These are phyloP conservation scores for Zasmidium citrigriseum DNA, from an alignment of 2,329 filamentous ascomycete genomes.

Conservation along the genomic window DNA sequence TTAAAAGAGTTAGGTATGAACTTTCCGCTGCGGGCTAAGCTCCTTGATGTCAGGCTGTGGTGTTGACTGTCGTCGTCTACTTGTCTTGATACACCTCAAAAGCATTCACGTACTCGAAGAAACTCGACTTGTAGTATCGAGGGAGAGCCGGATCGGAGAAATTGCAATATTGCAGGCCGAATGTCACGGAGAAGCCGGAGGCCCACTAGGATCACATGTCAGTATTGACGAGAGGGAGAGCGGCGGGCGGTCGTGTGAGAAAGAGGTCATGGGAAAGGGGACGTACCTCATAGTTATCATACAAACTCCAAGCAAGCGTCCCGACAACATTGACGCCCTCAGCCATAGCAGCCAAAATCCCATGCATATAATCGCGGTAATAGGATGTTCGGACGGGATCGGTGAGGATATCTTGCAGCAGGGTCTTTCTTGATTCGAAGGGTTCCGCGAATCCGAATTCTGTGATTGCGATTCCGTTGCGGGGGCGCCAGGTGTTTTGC, in stretches of 20 bases:
- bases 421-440: constrained; percentile 34
- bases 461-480: constrained; percentile 32
- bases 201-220: constrained; percentile 30
- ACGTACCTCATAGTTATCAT: constrained; percentile 38
- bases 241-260: not conserved
- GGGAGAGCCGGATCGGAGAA: constrained; percentile 36
- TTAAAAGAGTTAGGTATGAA: too few species aligned
- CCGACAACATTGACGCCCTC: constrained; percentile 40
- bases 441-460: constrained; percentile 42
- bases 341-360: constrained; percentile 34
- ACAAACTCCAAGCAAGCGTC: constrained; percentile 37
- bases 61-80: not conserved
- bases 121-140: constrained; percentile 39
- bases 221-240: too few species aligned
- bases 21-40: not conserved
- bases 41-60: not conserved
- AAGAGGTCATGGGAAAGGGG: not conserved
- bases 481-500: constrained; percentile 26
- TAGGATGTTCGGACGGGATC: constrained; percentile 34
- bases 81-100: constrained; percentile 32
- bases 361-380: constrained; percentile 36
- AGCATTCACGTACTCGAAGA: constrained; percentile 39
- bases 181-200: constrained; percentile 33
- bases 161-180: constrained; percentile 43
- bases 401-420: constrained; percentile 32